These are phyloP conservation scores for Alternaria gaisen DNA, from an alignment of 2,329 filamentous ascomycete genomes.

Conservation along the genomic window DNA sequence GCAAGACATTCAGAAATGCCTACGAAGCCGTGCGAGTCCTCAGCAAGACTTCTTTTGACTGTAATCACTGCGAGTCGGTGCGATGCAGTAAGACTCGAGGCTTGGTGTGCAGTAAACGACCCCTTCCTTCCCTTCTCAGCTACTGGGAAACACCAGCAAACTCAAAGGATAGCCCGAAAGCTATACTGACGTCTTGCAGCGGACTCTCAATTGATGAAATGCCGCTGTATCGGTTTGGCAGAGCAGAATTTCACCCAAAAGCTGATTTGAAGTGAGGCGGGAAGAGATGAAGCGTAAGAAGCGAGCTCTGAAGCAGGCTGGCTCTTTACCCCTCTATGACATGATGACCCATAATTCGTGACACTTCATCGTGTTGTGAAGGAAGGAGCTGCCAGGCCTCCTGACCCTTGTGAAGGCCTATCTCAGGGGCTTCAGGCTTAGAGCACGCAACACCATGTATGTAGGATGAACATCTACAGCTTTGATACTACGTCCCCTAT, in stretches of 20 bases:
- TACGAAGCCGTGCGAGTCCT: neutral
- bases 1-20: too few species aligned
- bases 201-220: accelerated
- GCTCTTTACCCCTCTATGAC: neutral
- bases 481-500: slow-evolving; percentile 11
- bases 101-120: neutral
- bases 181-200: neutral
- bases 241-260: neutral
- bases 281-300: neutral
- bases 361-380: neutral
- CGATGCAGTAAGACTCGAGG: neutral
- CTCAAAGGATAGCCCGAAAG: neutral
- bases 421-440: neutral
- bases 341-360: neutral
- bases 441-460: neutral
- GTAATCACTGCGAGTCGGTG: neutral
- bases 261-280: neutral
- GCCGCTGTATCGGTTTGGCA: neutral
- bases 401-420: neutral
- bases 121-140: neutral
- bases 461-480: slow-evolving; percentile 9
- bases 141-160: neutral
- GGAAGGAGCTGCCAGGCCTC: slow-evolving; percentile 3
- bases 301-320: neutral
- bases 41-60: neutral